Evolutionary conservation across 2,329 filamentous ascomycete genomes (phyloP), one percentile per base, ranked within the genome.

Genomic region (Pestalotiopsis sp.): DNA sequence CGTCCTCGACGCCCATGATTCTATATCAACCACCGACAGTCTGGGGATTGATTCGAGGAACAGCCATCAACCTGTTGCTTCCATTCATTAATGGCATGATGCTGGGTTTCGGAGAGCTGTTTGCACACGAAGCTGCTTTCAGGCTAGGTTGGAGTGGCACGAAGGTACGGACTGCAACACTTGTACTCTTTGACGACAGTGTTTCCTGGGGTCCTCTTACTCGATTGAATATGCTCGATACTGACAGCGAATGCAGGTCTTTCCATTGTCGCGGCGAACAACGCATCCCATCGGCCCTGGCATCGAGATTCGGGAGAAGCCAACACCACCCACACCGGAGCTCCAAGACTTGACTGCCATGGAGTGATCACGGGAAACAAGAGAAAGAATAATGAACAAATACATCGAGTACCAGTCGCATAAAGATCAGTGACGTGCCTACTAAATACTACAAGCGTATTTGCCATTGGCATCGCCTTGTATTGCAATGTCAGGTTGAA

Each of bases 61-160:
- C 94, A 17, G 94, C 95, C 5, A 99, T 99, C 82, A 99, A 99
- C 80, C 85, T 99, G n/a, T 76, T 99, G 1, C 83, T 99, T 23
- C 96, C 96, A 0, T 99, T 99, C 77, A 90, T 99, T 77, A 99
- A 99, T 82, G 96, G 96, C 61, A 89, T 99, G 85, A 99, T 99
- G 96, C 83, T 99, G 76, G 96, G 96, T 2, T 98, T 99, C 77
- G 96, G 96, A 74, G 96, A 99, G 83, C 83, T 99, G 65, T 95
- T 99, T 81, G 96, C 96, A 67, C 96, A 99, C 78, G 96, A 99
- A 84, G 92, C 94, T 65, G 96, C 96, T 1, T 99, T 95, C 78
- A 86, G 95, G 76, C 84, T 98, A 74, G 96, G 96, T 70, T 99
- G 96, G 96, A 91, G 92, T 72, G 92, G 92, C 67, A 98, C 96